These are phyloP conservation scores for Talaromyces amestolkiae DNA, from an alignment of 2,329 filamentous ascomycete genomes.

Conservation along the genomic window DNA sequence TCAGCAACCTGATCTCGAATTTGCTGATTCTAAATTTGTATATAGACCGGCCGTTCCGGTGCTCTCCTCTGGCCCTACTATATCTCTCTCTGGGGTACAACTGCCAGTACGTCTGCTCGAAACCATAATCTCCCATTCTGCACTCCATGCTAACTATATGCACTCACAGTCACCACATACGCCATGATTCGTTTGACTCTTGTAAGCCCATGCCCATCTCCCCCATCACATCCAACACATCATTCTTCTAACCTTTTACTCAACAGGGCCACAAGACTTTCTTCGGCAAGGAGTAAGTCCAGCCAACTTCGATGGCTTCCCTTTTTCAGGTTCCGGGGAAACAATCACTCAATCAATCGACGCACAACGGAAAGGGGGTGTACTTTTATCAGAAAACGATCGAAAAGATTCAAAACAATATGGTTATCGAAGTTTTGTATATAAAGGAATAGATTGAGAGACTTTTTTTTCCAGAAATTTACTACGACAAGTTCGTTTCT, in stretches of 20 bases:
- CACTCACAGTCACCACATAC: conserved; percentile 36
- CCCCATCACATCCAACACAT: conserved; percentile 24
- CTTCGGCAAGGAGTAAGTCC: conserved; percentile 42
- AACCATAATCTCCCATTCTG: conserved; percentile 13
- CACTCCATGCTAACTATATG: background rate
- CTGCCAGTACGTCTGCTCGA: conserved; percentile 44
- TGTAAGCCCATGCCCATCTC: conserved; percentile 30
- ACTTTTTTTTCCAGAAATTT: background rate
- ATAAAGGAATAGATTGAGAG: conserved; percentile 17
- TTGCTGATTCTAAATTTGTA: conserved; percentile 8
- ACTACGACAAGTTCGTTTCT: conserved; percentile 4
- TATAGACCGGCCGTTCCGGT: conserved; percentile 54
- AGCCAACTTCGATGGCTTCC: conserved; percentile 14
- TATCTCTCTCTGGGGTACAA: conserved; percentile 48
- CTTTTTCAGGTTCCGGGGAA: background rate
- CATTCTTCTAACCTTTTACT: background rate
- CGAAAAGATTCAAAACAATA: conserved; percentile 3
- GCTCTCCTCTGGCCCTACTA: conserved; percentile 63
- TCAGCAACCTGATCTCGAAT: background rate
- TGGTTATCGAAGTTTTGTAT: conserved; percentile 20
- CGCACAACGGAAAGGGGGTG: conserved; percentile 6
- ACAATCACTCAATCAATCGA: background rate
- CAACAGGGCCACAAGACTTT: conserved; percentile 64
- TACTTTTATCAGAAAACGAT: conserved; percentile 43
- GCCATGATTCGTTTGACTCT: conserved; percentile 46